These are phyloP conservation scores for Colletotrichum cordylinicola DNA, from an alignment of 2,329 filamentous ascomycete species.

Conservation along the genomic window DNA sequence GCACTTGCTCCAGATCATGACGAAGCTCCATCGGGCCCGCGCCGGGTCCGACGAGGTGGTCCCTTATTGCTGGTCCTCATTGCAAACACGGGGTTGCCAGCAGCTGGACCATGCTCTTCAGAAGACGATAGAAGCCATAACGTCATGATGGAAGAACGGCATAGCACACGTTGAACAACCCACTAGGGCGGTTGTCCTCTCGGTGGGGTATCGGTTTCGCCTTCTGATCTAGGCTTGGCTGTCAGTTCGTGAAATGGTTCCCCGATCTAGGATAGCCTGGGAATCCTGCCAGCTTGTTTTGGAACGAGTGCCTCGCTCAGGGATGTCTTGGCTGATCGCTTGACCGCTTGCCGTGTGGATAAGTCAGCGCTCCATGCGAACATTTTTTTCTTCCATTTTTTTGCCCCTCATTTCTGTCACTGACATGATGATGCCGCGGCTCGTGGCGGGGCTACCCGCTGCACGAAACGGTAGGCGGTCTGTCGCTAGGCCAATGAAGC, in stretches of 20 bases:
- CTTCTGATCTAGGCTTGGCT: neutral
- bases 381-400: neutral
- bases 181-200: neutral
- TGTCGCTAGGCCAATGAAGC: neutral
- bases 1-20: neutral
- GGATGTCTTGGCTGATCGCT: neutral
- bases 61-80: neutral
- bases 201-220: neutral
- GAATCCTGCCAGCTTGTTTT: neutral
- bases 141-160: conserved; percentile 17
- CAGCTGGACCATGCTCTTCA: neutral
- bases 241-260: neutral
- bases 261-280: neutral
- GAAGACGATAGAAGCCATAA: conserved; percentile 7
- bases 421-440: conserved; percentile 17
- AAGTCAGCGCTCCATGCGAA: neutral
- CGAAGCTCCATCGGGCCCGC: conserved; percentile 3
- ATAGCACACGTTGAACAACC: neutral
- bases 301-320: neutral
- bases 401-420: conserved; percentile 6
- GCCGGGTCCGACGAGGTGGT: conserved; percentile 2
- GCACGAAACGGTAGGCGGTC: neutral
- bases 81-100: neutral
- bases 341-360: neutral
- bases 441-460: neutral